Base-by-base conservation (phyloP, 2,329 filamentous ascomycete species). In the Celoporthe dispersa region DNA sequence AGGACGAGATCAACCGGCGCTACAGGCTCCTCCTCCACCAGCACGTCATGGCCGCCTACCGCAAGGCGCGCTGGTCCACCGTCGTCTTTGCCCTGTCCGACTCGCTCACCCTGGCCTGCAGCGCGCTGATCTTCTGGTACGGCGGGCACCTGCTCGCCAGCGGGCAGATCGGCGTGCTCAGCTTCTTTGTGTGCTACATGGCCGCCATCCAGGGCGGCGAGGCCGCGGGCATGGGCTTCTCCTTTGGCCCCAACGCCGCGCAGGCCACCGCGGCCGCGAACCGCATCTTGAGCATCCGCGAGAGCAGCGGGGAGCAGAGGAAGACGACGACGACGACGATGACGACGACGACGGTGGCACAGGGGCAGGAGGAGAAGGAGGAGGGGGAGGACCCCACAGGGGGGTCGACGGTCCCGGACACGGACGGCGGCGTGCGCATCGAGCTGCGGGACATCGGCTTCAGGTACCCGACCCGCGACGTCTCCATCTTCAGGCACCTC, bases 21-120 rank as follows among this genome's bases (percentile, higher is more conserved):
- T 94, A 94, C 80, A 86, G 25, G 76, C 72, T 0, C 82, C 82
- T 93, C 2, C 84, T 94, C 11, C 78, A 80, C 4, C 78, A 82
- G 1, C 91, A 94, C 75, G 87, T 92, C 19, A 79, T 75, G 1
- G 78, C 81, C 2, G 90, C 91, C 0, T 90, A 87, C 72, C 83
- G 81, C 35, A 90, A 89, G 76, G 87, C 91, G 0, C 85, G 85
- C 64, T 88, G 86, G 78, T 86, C 86, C 11, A 91, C 88, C 7
- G 73, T 92, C 7, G 78, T 94, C 16, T 92, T 92, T 75, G 90
- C 90, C 1, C 86, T 91, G 57, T 90, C 90, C 1, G 91, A 94
- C 73, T 92, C 89, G 75, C 82, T 90, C 51, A 86, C 87, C 67
- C 79, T 94, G 69, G 85, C 85, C 76, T 82, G 90, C 81, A 78